phyloP scores from a whole-genome alignment of 331 rosid species.

The Arachis monticola region DNA sequence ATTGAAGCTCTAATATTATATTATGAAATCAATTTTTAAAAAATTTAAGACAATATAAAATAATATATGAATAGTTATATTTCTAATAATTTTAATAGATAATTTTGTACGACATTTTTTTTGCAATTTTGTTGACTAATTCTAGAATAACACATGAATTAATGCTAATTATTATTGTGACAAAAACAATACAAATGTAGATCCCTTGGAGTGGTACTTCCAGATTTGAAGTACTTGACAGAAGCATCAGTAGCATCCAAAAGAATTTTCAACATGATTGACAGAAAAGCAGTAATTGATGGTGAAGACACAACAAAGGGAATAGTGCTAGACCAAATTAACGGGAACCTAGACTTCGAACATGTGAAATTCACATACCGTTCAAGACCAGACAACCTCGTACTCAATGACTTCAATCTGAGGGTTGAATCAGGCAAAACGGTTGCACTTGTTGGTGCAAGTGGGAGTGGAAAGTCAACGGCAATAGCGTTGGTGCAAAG shows the following conservation, averaged over 20 bases:
- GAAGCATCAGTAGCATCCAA: constrained; percentile 85
- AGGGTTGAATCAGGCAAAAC: constrained; percentile 83
- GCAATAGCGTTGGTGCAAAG: constrained; percentile 84
- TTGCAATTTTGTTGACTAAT: no score
- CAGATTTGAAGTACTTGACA: constrained; percentile 88
- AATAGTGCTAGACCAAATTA: constrained; percentile 48
- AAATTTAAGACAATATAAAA: no score
- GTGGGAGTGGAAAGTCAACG: constrained; percentile 96
- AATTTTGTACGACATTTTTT: no score
- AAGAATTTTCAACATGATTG: constrained; percentile 69
- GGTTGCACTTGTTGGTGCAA: constrained; percentile 90
- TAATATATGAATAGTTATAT: no score
- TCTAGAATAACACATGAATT: no score
- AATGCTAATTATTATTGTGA: no score
- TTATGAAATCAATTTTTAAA: no score
- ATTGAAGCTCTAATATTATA: no score
- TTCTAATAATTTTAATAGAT: no score
- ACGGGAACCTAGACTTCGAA: constrained; percentile 68
- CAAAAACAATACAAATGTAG: constrained; percentile 44
- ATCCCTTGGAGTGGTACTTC: constrained; percentile 92
- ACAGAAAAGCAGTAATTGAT: constrained; percentile 70
- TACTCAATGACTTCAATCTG: constrained; percentile 79
- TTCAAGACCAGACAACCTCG: constrained; percentile 68
- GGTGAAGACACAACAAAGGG: constrained; percentile 69
- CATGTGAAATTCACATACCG: constrained; percentile 79